Base-by-base conservation (phyloP, 805 yeast species). In the Metschnikowia koreensis region DNA sequence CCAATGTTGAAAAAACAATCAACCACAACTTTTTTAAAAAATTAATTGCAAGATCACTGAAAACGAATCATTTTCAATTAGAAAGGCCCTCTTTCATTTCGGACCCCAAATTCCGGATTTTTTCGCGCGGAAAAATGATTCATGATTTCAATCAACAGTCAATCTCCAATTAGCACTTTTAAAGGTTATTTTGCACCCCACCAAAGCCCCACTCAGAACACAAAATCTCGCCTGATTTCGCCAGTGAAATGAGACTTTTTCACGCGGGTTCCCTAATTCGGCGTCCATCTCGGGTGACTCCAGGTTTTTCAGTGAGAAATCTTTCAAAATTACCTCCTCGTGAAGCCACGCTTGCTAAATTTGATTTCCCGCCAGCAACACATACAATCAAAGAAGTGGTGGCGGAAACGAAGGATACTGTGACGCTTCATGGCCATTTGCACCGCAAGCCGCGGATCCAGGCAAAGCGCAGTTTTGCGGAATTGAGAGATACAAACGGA, bases 401-500 rank as follows among this genome's bases (percentile, higher is more conserved):
- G n/a, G 17, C 40, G 38, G 44, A 52, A 3, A 58, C 66, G 12
- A 34, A 16, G 27, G 48, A 52, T 1, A 41, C 46, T 6, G 79
- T 86, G 1, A 74, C 78, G 0, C 57, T 93, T 7, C 82, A 89
- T 56, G 98, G 99, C 0, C 94, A 97, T 90, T 79, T 93, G 15
- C 83, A 89, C 61, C 74, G 80, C 22, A 84, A 85, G 57, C 94
- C 97, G 0, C 77, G 86, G 48, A 81, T 82, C 48, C 71, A 88
- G 48, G 84, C 93, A 3, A 83, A 82, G 47, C 71, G 89, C 45
- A 76, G 81, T 1, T 93, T 94, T 73, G 94, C 87, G 2, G 81
- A 79, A 28, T 68, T 93, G 12, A 75, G 98, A 55, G 98, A 92
- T 64, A 63, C 74, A 33, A 73, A 81, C 40, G 97, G 97, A 0